Evolutionary conservation across 2,329 filamentous ascomycete species (phyloP).

Genomic region (Pseudopithomyces chartarum): DNA sequence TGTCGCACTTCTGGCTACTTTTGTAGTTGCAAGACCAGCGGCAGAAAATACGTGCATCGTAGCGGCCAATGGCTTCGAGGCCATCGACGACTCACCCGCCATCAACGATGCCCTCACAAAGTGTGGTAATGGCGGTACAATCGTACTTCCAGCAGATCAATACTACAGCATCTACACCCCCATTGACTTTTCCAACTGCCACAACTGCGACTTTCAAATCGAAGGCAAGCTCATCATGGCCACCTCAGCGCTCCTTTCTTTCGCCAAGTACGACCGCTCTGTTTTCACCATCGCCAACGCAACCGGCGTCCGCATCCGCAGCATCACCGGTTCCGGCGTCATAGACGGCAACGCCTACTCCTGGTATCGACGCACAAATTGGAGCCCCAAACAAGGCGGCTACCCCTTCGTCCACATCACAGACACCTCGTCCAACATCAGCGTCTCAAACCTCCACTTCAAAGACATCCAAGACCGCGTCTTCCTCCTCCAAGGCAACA

Average conservation of each 20-base stretch:
- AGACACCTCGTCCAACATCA: conserved; percentile 43
- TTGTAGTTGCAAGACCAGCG: not conserved
- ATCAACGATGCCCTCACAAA: conserved; percentile 48
- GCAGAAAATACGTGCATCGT: conserved; percentile 37
- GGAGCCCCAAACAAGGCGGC: conserved; percentile 22
- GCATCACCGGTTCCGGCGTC: conserved; percentile 47
- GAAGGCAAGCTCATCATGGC: conserved; percentile 51
- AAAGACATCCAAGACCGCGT: conserved; percentile 55
- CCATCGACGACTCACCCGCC: conserved; percentile 50
- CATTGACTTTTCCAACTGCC: conserved; percentile 48
- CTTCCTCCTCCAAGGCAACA: conserved; percentile 40
- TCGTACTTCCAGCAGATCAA: conserved; percentile 48
- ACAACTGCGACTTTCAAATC: conserved; percentile 51
- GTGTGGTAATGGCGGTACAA: conserved; percentile 52
- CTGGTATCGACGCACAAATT: conserved; percentile 33
- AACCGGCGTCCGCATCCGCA: conserved; percentile 46
- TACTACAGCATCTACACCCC: conserved; percentile 51
- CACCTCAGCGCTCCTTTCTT: conserved; percentile 43
- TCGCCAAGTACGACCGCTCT: conserved; percentile 45
- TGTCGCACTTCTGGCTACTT: not conserved
- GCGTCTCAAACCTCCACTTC: conserved; percentile 44
- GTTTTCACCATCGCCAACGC: conserved; percentile 49
- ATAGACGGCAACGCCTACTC: conserved; percentile 54
- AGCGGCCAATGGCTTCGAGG: conserved; percentile 32
- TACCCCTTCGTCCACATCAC: conserved; percentile 36